Percentiles rank a stretch among this genome's conserved stretches.
Conservation (phyloP, 2,329 filamentous ascomycete species). For the Alternaria brassicicola region DNA sequence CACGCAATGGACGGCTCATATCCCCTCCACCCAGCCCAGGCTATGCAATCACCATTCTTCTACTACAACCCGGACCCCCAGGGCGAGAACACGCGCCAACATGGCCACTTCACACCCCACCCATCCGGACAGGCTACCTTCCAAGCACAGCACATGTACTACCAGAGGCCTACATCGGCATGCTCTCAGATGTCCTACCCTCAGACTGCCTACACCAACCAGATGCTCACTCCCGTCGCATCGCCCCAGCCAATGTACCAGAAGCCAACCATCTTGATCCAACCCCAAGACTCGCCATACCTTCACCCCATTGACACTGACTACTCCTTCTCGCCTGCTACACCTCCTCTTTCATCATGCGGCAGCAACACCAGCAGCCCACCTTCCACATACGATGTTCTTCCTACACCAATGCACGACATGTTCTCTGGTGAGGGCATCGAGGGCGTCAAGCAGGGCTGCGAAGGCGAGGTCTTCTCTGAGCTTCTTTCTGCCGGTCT, state of each 20-base stretch:
- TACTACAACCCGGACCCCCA: constrained; percentile 83
- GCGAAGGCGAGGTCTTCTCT: constrained; percentile 71
- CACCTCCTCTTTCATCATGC: constrained; percentile 83
- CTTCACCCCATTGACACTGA: constrained; percentile 74
- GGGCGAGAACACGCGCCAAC: constrained; percentile 68
- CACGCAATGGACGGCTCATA: constrained; percentile 70
- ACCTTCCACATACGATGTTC: constrained; percentile 71
- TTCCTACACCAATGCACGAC: constrained; percentile 83
- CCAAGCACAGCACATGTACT: constrained; percentile 55
- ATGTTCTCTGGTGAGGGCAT: constrained; percentile 63
- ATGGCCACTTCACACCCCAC: constrained; percentile 75
- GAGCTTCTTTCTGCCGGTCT: constrained; percentile 76
- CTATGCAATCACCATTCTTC: constrained; percentile 79
- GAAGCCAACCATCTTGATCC: constrained; percentile 74
- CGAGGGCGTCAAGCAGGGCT: constrained; percentile 59
- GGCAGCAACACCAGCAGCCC: constrained; percentile 88
- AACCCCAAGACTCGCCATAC: constrained; percentile 63
- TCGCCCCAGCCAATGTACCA: constrained; percentile 76
- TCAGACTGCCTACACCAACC: constrained; percentile 62
- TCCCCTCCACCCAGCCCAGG: constrained; percentile 55
- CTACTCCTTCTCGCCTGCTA: constrained; percentile 77
- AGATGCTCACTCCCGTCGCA: constrained; percentile 74
- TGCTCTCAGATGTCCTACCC: constrained; percentile 62
- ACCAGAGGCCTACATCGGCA: constrained; percentile 64
- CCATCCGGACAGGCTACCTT: constrained; percentile 40